Conservation (phyloP, 2,329 filamentous ascomycete genomes). For the Colletotrichum theobromicola region DNA sequence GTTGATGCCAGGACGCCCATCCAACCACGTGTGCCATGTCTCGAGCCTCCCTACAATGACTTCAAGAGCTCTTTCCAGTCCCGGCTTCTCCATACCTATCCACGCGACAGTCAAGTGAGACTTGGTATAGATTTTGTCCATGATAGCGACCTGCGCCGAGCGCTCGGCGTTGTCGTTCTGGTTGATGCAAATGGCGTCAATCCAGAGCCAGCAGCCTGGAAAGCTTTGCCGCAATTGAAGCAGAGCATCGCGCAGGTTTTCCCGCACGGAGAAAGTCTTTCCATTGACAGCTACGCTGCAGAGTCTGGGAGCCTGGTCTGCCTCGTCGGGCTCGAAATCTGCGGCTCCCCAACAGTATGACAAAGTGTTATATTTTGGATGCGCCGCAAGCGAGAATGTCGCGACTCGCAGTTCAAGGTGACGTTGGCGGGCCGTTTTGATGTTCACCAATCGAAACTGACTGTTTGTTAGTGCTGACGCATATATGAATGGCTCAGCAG, state of each 20-base stretch:
- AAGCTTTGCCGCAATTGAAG: not conserved
- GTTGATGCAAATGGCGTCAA: not conserved
- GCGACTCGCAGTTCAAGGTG: not conserved
- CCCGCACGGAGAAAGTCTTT: not conserved
- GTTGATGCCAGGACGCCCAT: not conserved
- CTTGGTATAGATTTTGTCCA: constrained; percentile 1
- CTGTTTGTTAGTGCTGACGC: not conserved
- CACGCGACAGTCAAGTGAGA: not conserved
- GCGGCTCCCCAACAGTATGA: not conserved
- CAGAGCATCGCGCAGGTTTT: not conserved
- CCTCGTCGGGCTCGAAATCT: not conserved
- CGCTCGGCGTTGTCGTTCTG: not conserved
- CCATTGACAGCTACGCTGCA: not conserved
- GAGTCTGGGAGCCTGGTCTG: not conserved
- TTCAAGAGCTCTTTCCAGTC: not conserved
- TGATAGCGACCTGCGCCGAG: constrained; percentile 1
- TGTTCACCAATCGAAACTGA: not conserved
- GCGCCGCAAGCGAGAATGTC: not conserved
- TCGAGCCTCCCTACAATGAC: not conserved
- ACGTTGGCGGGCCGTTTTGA: not conserved
- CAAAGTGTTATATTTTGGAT: not conserved
- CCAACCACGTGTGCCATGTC: not conserved
- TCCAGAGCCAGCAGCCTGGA: not conserved
- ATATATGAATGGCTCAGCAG: not conserved
- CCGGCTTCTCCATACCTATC: not conserved